Evolutionary conservation across 108 stramenopile genomes (phyloP).

Genomic region (Epithemia pelagica): DNA sequence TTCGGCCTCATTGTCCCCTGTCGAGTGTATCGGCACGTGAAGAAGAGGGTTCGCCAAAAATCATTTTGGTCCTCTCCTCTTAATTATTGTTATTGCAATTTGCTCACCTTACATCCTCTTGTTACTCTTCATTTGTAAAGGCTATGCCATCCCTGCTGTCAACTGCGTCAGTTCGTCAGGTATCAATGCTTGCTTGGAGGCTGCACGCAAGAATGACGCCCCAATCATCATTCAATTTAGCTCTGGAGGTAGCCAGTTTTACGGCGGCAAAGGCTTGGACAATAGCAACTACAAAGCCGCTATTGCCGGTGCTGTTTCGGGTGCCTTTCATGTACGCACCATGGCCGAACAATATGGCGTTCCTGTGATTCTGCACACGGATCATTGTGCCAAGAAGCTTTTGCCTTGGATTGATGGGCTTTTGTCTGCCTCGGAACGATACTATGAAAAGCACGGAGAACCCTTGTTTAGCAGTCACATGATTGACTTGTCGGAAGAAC

Average conservation of each 20-base stretch:
- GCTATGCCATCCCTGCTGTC: slow-evolving; percentile 93
- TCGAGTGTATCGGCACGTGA: background rate
- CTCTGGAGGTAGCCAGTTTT: slow-evolving; percentile 93
- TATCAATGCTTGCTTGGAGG: slow-evolving; percentile 93
- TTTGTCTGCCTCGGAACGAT: slow-evolving; percentile 81
- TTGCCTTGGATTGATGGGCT: slow-evolving; percentile 97
- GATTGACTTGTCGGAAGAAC: slow-evolving; percentile 96
- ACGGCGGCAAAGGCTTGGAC: slow-evolving; percentile 85
- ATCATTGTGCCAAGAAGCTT: slow-evolving; percentile 93
- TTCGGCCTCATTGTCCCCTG: too few species aligned
- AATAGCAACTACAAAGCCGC: slow-evolving; percentile 81
- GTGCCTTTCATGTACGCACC: slow-evolving; percentile 92
- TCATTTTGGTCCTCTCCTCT: background rate
- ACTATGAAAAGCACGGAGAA: slow-evolving; percentile 76
- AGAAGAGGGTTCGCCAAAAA: background rate
- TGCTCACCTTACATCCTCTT: too few species aligned
- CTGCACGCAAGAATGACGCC: slow-evolving; percentile 85
- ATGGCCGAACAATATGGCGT: slow-evolving; percentile 92
- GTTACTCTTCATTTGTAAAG: too few species aligned
- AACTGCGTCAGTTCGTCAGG: slow-evolving; percentile 89
- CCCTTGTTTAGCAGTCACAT: slow-evolving; percentile 96
- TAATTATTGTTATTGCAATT: too few species aligned
- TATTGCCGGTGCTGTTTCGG: slow-evolving; percentile 86
- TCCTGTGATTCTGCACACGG: slow-evolving; percentile 93
- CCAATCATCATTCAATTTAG: slow-evolving; percentile 91